Percentiles rank a stretch among this genome's conserved stretches.
Conservation (phyloP, 2,329 filamentous ascomycete genomes). For the Beauveria varroae region DNA sequence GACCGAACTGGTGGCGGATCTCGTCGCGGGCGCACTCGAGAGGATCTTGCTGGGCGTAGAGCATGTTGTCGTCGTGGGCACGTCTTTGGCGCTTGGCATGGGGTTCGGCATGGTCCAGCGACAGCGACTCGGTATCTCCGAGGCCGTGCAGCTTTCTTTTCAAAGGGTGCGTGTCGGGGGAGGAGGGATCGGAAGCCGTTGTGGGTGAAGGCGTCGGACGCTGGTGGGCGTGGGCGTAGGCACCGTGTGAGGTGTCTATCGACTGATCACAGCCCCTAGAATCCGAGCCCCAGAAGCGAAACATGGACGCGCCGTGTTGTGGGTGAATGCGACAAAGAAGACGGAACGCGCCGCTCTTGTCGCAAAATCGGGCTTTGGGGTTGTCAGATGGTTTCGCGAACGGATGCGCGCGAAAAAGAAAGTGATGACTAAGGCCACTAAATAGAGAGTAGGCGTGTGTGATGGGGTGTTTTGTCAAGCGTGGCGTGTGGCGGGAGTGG, state of each 20-base stretch:
- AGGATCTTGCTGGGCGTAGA: slow-evolving; percentile 7
- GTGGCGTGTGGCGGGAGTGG: slow-evolving; percentile 12
- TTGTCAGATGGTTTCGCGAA: slow-evolving; percentile 5
- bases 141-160: slow-evolving; percentile 33
- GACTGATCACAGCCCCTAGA: slow-evolving; percentile 49
- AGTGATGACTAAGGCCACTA: slow-evolving; percentile 6
- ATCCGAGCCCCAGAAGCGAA: slow-evolving; percentile 54
- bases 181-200: slow-evolving; percentile 8
- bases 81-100: slow-evolving; percentile 35
- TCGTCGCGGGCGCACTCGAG: slow-evolving; percentile 56
- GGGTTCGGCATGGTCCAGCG: slow-evolving; percentile 19
- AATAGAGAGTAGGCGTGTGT: neutral
- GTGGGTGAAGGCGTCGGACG: slow-evolving; percentile 22
- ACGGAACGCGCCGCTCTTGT: slow-evolving; percentile 12
- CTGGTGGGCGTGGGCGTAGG: slow-evolving; percentile 22
- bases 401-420: neutral
- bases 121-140: slow-evolving; percentile 23
- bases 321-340: slow-evolving; percentile 6
- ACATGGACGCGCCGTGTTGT: slow-evolving; percentile 44
- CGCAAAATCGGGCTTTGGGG: neutral
- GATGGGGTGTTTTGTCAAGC: neutral
- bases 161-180: slow-evolving; percentile 22
- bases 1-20: slow-evolving; percentile 79
- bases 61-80: slow-evolving; percentile 2
- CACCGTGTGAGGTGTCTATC: slow-evolving; percentile 34